Base-by-base conservation (phyloP, 1,284 basidiomycete species). In the Phlebopus sp. region DNA sequence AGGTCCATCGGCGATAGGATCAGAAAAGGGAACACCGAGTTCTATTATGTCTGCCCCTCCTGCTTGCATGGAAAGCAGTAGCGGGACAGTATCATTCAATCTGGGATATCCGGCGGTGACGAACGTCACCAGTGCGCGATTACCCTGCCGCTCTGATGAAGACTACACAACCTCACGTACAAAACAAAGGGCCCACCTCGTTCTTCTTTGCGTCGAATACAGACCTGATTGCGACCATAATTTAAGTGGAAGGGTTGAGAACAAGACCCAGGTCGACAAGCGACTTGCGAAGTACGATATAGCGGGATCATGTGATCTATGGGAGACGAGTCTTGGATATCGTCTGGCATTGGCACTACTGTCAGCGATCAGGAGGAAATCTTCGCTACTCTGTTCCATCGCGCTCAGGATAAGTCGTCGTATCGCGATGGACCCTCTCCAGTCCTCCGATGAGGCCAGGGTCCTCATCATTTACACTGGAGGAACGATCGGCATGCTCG, bases 21-120 rank as follows among this genome's bases (percentile, higher is more conserved):
- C 96, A 49, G 90, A 94, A 75, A 97, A 98, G 0, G 94, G 96
- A 31, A 98, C 81, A 21, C 97, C 97, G 29, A 99, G 79, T 70
- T 99, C 96, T 56, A 99, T 96, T 56, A 98, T 83, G 68, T 98
- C 94, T 39, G 92, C 84, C 18, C 96, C 97, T 41, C 95, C 96
- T 38, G 81, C 79, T 69, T 98, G 87, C 80, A 99, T 89, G 17
- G 89, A 89, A 32, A 98, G 81, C 74, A 98, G 70, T 47, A 96
- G 77, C 3, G 90, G 84, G 13, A 97, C 91, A 1, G 96, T 97
- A 52, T 89, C 85, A 59, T 84, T 75, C 44, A 70, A 69, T 10
- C 75, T 82, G 19, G 93, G 94, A 70, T 84, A 97, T 21, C 94
- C 94, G 47, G 92, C 93, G 18, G 94, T 97, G 56, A 97, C 75